These are phyloP conservation scores for Fusarium lyarnte DNA, from an alignment of 2,329 filamentous ascomycete genomes.

Conservation along the genomic window DNA sequence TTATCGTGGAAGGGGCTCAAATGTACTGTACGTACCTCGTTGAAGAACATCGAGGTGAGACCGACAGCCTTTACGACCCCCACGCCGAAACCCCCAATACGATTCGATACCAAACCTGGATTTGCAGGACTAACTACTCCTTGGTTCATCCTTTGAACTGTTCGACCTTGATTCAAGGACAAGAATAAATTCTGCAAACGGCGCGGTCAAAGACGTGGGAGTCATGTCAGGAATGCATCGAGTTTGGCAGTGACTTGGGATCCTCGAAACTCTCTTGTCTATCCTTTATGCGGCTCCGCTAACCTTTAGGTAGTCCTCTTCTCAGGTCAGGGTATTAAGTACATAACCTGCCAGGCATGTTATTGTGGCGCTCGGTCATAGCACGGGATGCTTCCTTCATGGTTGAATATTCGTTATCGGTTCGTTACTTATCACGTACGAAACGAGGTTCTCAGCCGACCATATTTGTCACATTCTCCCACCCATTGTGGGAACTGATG, in stretches of 20 bases:
- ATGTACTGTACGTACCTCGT: not conserved
- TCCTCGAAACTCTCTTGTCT: not conserved
- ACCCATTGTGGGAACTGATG: not conserved
- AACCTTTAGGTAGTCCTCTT: not conserved
- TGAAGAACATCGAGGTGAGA: not conserved
- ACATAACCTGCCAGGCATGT: not conserved
- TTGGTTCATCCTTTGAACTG: not conserved
- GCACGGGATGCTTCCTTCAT: conserved; percentile 3
- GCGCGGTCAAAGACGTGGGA: not conserved
- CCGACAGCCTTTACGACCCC: not conserved
- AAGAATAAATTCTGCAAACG: not conserved
- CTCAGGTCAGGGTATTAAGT: not conserved
- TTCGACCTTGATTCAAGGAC: not conserved
- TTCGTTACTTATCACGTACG: conserved; percentile 21
- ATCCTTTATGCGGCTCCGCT: conserved; percentile 20
- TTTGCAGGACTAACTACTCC: not conserved
- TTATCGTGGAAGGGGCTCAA: conserved; percentile 10
- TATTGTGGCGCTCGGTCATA: conserved; percentile 17
- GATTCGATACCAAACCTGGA: not conserved
- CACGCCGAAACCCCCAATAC: conserved; percentile 17
- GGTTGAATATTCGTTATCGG: conserved; percentile 18
- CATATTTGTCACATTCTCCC: conserved; percentile 7
- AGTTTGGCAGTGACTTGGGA: not conserved
- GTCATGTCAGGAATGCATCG: conserved; percentile 6
- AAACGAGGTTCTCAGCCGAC: conserved; percentile 7